Evolutionary conservation across 305 asterid species (phyloP), one percentile per base, ranked within the genome.

Genomic region (Fraxinus ornus): DNA sequence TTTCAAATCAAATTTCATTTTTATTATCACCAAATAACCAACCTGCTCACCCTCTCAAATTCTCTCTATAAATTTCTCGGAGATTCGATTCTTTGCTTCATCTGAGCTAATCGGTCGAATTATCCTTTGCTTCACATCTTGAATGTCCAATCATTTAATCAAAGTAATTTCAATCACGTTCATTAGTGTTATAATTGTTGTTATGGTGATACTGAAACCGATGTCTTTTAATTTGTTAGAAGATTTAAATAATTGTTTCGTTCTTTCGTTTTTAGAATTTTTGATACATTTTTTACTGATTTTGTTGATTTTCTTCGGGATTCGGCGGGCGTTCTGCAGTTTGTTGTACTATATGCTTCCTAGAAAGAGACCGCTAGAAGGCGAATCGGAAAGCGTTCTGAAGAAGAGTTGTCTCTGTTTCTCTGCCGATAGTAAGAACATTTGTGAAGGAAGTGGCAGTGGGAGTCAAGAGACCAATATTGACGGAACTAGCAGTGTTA

Each of bases 261-360:
- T 86, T 92, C 91, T 85, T 82, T 75, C 66, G 1, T 79, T 82
- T 64, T 77, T 81, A 13, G 26, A 39, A 35, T 10, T 76, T 80
- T 81, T 78, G 17, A n/a, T 81, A 7, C 81, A 32, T 47, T 68
- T 24, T 44, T 75, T 86, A 68, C 84, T 88, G 82, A 84, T 90
- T 87, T 80, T 90, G 87, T 68, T 87, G 79, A 75, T 88, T 87
- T 91, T 76, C 70, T 88, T 96, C 98, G 89, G 91, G 55, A 83
- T 89, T 83, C 82, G 89, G 52, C 88, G 91, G 36, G 89, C 75
- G 83, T 88, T 91, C 64, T 85, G 94, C 94, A 87, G 97, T 85
- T 93, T 91, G 86, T 84, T 90, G 88, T 93, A 88, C 98, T 94
- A 87, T 92, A 96, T 94, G 99, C 97, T 94, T 93, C 98, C 97